These are phyloP conservation scores for Colletotrichum higginsianum DNA, from an alignment of 2,329 filamentous ascomycete species.

Conservation along the genomic window DNA sequence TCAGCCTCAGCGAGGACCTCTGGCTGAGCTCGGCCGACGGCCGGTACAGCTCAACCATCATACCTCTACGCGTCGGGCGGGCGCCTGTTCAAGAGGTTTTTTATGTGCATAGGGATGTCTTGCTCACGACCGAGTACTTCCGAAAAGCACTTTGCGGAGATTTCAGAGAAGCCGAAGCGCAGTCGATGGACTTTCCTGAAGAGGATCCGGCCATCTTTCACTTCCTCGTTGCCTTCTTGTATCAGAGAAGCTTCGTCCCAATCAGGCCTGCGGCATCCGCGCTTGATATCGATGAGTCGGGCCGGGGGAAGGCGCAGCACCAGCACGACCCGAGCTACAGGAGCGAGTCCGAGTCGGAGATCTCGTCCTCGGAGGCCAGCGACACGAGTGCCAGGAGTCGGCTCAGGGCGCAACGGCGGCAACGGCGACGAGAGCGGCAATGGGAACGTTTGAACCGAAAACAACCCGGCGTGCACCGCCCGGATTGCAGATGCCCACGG, in stretches of 20 bases:
- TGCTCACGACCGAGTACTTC: slow-evolving; percentile 64
- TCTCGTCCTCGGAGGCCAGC: slow-evolving; percentile 51
- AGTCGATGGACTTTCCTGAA: slow-evolving; percentile 64
- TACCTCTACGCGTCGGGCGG: slow-evolving; percentile 61
- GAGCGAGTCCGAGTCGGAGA: slow-evolving; percentile 53
- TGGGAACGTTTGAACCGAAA: slow-evolving; percentile 59
- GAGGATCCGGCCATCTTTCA: slow-evolving; percentile 67
- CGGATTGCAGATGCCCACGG: slow-evolving; percentile 59
- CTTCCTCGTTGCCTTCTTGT: slow-evolving; percentile 66
- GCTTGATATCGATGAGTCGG: slow-evolving; percentile 55
- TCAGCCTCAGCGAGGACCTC: slow-evolving; percentile 61
- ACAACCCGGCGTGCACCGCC: slow-evolving; percentile 60
- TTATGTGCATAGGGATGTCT: slow-evolving; percentile 63
- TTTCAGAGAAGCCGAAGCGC: slow-evolving; percentile 62
- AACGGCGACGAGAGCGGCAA: slow-evolving; percentile 53
- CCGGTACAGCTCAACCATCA: slow-evolving; percentile 61
- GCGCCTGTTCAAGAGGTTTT: slow-evolving; percentile 61
- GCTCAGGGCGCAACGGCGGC: slow-evolving; percentile 51
- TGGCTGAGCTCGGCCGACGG: slow-evolving; percentile 66
- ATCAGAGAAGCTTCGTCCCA: slow-evolving; percentile 63
- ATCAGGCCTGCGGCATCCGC: slow-evolving; percentile 60
- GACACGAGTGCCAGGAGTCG: slow-evolving; percentile 55
- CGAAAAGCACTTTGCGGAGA: slow-evolving; percentile 63
- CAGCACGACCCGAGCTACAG: slow-evolving; percentile 47
- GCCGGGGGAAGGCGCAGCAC: slow-evolving; percentile 59